Evolutionary conservation across 768 basidiomycete genomes (phyloP).

Genomic region (Mrakia gelida): DNA sequence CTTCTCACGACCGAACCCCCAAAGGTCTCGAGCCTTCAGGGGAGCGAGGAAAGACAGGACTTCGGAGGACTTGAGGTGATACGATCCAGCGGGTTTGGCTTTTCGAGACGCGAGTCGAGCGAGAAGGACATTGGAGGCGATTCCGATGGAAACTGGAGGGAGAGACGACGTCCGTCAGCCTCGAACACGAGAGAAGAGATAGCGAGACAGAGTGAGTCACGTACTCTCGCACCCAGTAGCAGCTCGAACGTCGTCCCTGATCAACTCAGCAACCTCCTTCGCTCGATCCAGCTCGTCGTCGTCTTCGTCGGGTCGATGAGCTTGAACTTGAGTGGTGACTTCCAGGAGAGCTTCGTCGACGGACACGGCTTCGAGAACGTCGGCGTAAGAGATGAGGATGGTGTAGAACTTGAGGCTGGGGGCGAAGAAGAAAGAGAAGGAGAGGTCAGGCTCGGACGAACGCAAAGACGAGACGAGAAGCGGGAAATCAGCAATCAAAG

Average conservation of each 20-base stretch:
- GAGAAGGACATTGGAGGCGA: slow-evolving; percentile 84
- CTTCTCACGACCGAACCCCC: slow-evolving; percentile 75
- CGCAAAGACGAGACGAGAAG: slow-evolving; percentile 41
- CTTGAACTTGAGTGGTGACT: slow-evolving; percentile 54
- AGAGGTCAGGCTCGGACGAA: too few species aligned
- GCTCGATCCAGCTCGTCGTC: slow-evolving; percentile 55
- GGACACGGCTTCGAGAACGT: slow-evolving; percentile 81
- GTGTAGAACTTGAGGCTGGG: slow-evolving; percentile 84
- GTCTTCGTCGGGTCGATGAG: not conserved
- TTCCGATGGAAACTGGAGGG: slow-evolving; percentile 76
- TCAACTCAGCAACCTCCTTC: slow-evolving; percentile 70
- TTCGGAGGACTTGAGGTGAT: slow-evolving; percentile 57
- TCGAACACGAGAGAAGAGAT: slow-evolving; percentile 3
- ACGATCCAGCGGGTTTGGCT: slow-evolving; percentile 87
- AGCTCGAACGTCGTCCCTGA: slow-evolving; percentile 68
- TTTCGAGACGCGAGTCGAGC: slow-evolving; percentile 83
- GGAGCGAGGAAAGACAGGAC: slow-evolving; percentile 48
- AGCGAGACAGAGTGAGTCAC: slow-evolving; percentile 30
- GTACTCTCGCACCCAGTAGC: slow-evolving; percentile 83
- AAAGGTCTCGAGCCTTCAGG: slow-evolving; percentile 72
- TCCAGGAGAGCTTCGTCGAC: slow-evolving; percentile 95
- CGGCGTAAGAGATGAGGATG: slow-evolving; percentile 80
- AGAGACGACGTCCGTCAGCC: not conserved
- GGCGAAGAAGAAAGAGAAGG: too few species aligned
- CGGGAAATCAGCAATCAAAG: not conserved